Evolutionary conservation across 306 rosid genomes (phyloP).

Genomic region (Acacia crassicarpa): DNA sequence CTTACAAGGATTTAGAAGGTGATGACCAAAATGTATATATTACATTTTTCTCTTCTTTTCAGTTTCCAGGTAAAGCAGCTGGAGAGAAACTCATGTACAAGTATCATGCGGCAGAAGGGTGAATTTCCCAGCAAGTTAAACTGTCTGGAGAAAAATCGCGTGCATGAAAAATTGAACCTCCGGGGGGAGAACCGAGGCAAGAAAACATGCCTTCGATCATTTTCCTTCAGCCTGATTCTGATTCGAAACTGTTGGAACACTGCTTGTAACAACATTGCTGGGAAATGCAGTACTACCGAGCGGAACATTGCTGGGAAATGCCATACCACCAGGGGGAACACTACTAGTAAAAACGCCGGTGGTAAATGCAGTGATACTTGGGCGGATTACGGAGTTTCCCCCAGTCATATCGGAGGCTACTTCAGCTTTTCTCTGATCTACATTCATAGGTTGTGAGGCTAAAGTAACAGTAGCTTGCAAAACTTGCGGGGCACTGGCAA

Average conservation of each 20-base stretch:
- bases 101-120: slow-evolving; percentile 24
- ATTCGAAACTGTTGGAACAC: slow-evolving; percentile 20
- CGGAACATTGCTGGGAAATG: slow-evolving; percentile 24
- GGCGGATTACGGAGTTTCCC: slow-evolving; percentile 41
- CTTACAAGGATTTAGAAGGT: neutral
- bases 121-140: slow-evolving; percentile 12
- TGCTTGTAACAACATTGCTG: slow-evolving; percentile 27
- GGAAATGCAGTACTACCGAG: slow-evolving; percentile 29
- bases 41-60: neutral
- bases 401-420: slow-evolving; percentile 30
- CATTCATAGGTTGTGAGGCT: slow-evolving; percentile 35
- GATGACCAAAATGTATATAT: neutral
- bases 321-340: slow-evolving; percentile 24
- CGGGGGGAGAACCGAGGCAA: neutral
- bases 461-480: slow-evolving; percentile 38
- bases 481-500: slow-evolving; percentile 35
- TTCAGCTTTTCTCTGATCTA: slow-evolving; percentile 53
- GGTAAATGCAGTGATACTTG: slow-evolving; percentile 27
- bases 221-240: slow-evolving; percentile 43
- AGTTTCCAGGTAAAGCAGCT: slow-evolving; percentile 7
- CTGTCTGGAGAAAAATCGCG: neutral
- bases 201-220: slow-evolving; percentile 1
- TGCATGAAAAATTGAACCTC: slow-evolving; percentile 29
- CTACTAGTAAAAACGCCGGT: slow-evolving; percentile 25
- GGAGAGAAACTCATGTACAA: slow-evolving; percentile 31